A percentile compares a stretch with the other conserved stretches of the same genome.
phyloP scores from a whole-genome alignment of 345 rosid genomes.

The Arabis alpina region DNA sequence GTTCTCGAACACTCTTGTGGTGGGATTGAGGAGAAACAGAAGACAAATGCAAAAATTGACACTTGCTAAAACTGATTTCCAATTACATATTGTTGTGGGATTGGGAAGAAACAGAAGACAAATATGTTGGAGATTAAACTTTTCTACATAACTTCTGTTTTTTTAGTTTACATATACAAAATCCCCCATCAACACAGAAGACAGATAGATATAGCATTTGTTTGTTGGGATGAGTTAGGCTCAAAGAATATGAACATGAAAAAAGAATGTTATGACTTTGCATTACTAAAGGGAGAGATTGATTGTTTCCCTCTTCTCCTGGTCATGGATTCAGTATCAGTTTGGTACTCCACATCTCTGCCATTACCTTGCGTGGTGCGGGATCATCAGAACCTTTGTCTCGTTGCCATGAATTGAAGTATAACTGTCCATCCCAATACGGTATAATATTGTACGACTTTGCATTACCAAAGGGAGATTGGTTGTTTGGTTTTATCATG shows the following conservation, averaged over 20 bases:
- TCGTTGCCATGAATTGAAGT: constrained; percentile 96
- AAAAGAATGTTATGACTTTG: constrained; percentile 24
- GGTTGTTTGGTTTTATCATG: too few relatives aligned
- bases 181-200: constrained; percentile 6
- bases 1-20: too few relatives aligned
- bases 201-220: not conserved
- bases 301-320: constrained; percentile 21
- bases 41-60: too few relatives aligned
- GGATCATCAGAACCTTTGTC: constrained; percentile 91
- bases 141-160: constrained; percentile 13
- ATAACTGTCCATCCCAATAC: constrained; percentile 80
- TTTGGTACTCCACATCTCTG: constrained; percentile 93
- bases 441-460: too few relatives aligned
- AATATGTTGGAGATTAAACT: not conserved
- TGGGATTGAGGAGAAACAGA: too few relatives aligned
- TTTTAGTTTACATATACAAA: constrained; percentile 28
- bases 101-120: not conserved
- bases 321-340: constrained; percentile 56
- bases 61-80: too few relatives aligned
- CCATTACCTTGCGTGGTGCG: constrained; percentile 76
- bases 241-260: constrained; percentile 11
- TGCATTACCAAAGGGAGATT: too few relatives aligned
- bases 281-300: constrained; percentile 16
- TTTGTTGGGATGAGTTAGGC: constrained; percentile 22
- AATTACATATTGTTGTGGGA: too few relatives aligned